Percentiles rank a stretch among this genome's conserved stretches.
phyloP scores from a whole-genome alignment of 352 stramenopile species.

The Thraustochytrium sp. region DNA sequence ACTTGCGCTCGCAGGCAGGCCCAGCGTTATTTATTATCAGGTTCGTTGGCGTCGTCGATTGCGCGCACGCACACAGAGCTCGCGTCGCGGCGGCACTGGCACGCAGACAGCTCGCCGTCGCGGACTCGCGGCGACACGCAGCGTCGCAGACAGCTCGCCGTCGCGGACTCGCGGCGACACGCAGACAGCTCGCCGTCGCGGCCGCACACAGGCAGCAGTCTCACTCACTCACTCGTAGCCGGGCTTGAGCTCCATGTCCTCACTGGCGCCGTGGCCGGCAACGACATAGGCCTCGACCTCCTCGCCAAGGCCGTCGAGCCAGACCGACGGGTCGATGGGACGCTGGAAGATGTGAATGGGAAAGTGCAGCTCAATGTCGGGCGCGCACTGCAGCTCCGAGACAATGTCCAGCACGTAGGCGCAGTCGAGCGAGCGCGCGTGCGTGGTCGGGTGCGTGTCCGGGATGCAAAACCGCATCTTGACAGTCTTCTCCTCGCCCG shows the following conservation, averaged over 20 bases:
- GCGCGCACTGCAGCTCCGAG: slow-evolving; percentile 5
- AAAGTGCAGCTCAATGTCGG: slow-evolving; percentile 37
- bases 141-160: too few species aligned
- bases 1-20: too few species aligned
- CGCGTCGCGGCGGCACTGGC: too few species aligned
- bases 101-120: too few species aligned
- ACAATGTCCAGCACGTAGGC: slow-evolving; percentile 39
- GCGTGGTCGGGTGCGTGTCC: slow-evolving; percentile 5
- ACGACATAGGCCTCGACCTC: neutral
- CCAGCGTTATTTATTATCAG: too few species aligned
- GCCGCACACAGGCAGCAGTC: neutral
- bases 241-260: slow-evolving; percentile 27
- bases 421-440: neutral
- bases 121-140: too few species aligned
- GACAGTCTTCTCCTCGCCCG: slow-evolving; percentile 30
- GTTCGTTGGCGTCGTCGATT: too few species aligned
- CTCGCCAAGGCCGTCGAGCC: neutral
- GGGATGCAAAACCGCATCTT: slow-evolving; percentile 16
- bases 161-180: too few species aligned
- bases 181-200: too few species aligned
- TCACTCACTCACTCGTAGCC: neutral
- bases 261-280: neutral
- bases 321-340: neutral
- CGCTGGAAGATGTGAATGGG: slow-evolving; percentile 12
- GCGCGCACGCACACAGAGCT: too few species aligned